Conservation (phyloP, 176 grass and related monocot genomes). For the Zea luxurians region DNA sequence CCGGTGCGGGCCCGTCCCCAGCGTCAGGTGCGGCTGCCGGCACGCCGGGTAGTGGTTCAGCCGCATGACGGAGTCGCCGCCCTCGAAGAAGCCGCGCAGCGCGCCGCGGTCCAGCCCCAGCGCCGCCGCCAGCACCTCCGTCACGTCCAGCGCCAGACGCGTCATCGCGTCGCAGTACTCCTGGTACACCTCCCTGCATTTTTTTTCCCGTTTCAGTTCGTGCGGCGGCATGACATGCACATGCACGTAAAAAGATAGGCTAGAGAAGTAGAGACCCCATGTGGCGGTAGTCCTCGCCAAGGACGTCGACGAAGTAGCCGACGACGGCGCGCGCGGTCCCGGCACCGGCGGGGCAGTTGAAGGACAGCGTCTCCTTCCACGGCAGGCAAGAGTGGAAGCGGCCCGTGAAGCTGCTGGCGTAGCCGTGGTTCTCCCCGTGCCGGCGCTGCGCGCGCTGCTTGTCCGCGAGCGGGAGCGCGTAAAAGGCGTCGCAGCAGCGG, state of each 20-base stretch:
- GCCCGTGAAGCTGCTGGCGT: slow-evolving; percentile 77
- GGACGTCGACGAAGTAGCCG: slow-evolving; percentile 34
- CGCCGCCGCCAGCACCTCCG: slow-evolving; percentile 37
- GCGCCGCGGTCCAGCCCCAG: slow-evolving; percentile 23
- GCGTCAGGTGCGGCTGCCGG: slow-evolving; percentile 45
- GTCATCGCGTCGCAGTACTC: slow-evolving; percentile 49
- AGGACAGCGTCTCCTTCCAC: slow-evolving; percentile 49
- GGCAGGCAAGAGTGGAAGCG: slow-evolving; percentile 16
- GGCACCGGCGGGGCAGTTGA: slow-evolving; percentile 26
- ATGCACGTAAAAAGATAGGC: not conserved
- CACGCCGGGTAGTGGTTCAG: slow-evolving; percentile 59
- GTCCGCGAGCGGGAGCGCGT: slow-evolving; percentile 56
- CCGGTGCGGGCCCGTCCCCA: slow-evolving; percentile 60
- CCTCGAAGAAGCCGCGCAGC: slow-evolving; percentile 40
- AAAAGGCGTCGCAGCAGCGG: slow-evolving; percentile 66
- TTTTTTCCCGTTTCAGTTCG: not conserved
- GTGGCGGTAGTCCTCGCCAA: slow-evolving; percentile 21
- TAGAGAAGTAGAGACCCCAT: not conserved
- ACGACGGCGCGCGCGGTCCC: not conserved
- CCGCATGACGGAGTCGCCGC: slow-evolving; percentile 42
- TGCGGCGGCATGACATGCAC: too few relatives aligned
- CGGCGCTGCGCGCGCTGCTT: slow-evolving; percentile 64
- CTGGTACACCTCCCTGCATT: slow-evolving; percentile 51
- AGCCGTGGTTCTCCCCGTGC: slow-evolving; percentile 67
- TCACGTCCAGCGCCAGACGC: slow-evolving; percentile 46